Percentiles rank a stretch among this genome's conserved stretches.
Conservation (phyloP, 164 flowering plant genomes). For the Dillenia suffruticosa region DNA sequence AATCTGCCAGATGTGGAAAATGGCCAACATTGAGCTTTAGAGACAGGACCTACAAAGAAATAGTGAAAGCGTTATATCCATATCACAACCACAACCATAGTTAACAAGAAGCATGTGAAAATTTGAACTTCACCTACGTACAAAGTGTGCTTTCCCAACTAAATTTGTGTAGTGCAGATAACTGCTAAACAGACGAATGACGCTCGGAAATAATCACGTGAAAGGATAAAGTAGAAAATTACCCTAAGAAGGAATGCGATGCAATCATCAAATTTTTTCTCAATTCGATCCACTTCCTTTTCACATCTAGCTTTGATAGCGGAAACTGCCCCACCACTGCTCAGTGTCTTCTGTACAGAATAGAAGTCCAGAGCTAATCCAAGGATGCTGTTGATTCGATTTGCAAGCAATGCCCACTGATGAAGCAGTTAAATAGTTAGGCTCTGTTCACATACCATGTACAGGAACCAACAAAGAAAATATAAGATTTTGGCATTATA, state of each 20-base stretch:
- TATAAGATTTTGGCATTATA: no score
- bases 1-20: conserved; percentile 94
- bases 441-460: no score
- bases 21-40: conserved; percentile 92
- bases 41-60: conserved; percentile 74
- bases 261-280: conserved; percentile 96
- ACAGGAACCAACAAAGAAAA: neutral
- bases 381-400: conserved; percentile 86
- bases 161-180: no score
- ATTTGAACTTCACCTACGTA: no score
- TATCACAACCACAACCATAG: no score
- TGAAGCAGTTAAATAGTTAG: no score
- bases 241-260: conserved; percentile 94
- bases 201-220: neutral
- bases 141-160: no score
- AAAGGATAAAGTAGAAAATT: conserved; percentile 11
- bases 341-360: conserved; percentile 64
- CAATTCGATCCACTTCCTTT: conserved; percentile 79
- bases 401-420: conserved; percentile 93
- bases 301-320: conserved; percentile 84
- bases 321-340: conserved; percentile 71
- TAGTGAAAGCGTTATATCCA: neutral
- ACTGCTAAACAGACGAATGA: no score
- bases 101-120: no score
- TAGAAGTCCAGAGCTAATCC: conserved; percentile 94